These are phyloP conservation scores for Scleromitrula shiraiana DNA, from an alignment of 2,329 filamentous ascomycete genomes.

Conservation along the genomic window DNA sequence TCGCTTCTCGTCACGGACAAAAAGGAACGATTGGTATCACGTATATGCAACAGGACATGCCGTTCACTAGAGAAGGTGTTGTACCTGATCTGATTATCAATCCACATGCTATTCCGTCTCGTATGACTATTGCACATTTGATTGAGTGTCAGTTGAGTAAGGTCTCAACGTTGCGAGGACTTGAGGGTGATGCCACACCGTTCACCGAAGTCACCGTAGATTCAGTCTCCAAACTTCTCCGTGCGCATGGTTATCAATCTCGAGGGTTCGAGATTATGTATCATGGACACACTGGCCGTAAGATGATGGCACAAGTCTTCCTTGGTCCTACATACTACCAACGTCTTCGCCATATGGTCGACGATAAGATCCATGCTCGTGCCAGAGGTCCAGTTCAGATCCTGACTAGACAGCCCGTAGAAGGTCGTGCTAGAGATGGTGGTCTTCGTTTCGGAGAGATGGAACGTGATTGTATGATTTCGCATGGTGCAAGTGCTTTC, in stretches of 20 bases:
- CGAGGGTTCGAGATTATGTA: constrained; percentile 98
- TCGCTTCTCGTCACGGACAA: constrained; percentile 96
- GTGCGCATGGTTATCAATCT: constrained; percentile 88
- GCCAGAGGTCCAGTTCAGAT: constrained; percentile 95
- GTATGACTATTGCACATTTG: constrained; percentile 99
- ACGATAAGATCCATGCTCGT: constrained; percentile 99
- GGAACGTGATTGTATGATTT: constrained; percentile 99
- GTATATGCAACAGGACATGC: constrained; percentile 97
- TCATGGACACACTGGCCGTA: constrained; percentile 92
- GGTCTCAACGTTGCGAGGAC: constrained; percentile 84
- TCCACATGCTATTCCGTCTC: constrained; percentile 96
- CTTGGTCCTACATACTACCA: constrained; percentile 98
- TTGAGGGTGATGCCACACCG: constrained; percentile 94
- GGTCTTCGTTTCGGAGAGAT: constrained; percentile 99
- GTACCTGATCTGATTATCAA: constrained; percentile 97
- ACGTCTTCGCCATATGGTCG: constrained; percentile 97
- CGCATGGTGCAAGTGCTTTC: constrained; percentile 95
- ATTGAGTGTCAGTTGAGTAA: constrained; percentile 98
- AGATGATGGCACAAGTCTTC: constrained; percentile 91
- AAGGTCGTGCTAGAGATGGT: constrained; percentile 96
- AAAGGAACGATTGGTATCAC: constrained; percentile 99
- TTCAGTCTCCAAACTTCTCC: constrained; percentile 77
- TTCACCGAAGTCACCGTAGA: constrained; percentile 98
- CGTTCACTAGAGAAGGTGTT: constrained; percentile 86
- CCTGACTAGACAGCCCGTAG: constrained; percentile 91